Conservation (phyloP, 2,329 filamentous ascomycete species). For the Botrytis galanthina region DNA sequence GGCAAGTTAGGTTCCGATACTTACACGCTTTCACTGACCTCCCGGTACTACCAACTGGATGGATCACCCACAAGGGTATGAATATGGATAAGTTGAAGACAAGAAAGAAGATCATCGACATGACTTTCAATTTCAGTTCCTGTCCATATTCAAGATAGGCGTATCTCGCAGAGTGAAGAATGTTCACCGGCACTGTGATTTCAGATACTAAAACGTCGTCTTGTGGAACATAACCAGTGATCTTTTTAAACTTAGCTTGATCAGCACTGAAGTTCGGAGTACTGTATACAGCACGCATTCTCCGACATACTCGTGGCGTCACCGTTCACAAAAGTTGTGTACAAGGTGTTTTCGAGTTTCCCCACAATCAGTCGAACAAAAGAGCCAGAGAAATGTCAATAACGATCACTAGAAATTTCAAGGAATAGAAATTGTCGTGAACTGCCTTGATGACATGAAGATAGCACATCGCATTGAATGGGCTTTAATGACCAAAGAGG, state of each 20-base stretch:
- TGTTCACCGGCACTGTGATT: neutral
- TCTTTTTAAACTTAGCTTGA: neutral
- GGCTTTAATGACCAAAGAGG: neutral
- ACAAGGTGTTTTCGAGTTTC: neutral
- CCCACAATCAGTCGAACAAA: neutral
- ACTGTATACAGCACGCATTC: neutral
- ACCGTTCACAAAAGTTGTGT: neutral
- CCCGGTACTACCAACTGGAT: neutral
- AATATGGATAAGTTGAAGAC: neutral
- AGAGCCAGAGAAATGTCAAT: neutral
- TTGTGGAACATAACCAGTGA: neutral
- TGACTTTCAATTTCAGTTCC: neutral
- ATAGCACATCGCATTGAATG: neutral
- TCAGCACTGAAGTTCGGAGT: neutral
- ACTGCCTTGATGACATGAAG: neutral
- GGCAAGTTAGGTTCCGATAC: slow-evolving; percentile 1
- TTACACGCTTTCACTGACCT: neutral
- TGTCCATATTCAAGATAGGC: neutral
- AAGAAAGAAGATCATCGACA: neutral
- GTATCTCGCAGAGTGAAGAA: slow-evolving; percentile 6
- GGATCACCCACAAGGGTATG: neutral
- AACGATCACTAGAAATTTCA: neutral
- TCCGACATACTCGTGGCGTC: neutral
- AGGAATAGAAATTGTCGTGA: neutral
- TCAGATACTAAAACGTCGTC: neutral